Conservation (phyloP, 805 yeast genomes). For the Candida germanica region DNA sequence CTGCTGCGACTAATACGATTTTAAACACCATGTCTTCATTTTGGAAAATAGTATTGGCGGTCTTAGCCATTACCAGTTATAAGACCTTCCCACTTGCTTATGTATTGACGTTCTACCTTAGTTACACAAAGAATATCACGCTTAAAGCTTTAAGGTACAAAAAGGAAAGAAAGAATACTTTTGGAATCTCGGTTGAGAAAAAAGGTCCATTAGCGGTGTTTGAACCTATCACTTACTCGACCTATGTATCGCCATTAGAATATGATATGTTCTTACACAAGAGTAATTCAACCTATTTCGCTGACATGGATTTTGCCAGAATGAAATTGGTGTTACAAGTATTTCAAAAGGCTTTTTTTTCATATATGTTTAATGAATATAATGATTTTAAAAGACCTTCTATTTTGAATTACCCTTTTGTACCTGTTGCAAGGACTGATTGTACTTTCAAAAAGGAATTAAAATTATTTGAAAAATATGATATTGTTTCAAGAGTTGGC, state of each 20-base stretch:
- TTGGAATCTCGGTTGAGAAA: conserved; percentile 24
- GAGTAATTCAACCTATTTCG: conserved; percentile 79
- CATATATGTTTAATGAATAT: conserved; percentile 37
- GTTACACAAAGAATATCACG: conserved; percentile 40
- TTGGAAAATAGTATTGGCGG: conserved; percentile 7
- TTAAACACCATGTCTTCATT: conserved; percentile 4
- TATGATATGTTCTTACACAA: conserved; percentile 87
- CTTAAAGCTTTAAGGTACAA: conserved; percentile 27
- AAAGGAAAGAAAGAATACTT: conserved; percentile 27
- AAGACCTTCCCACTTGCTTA: conserved; percentile 71
- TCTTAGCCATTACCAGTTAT: conserved; percentile 39
- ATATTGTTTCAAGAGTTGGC: conserved; percentile 54
- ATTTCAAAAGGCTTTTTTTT: conserved; percentile 54
- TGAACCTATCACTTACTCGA: conserved; percentile 37
- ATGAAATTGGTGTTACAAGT: conserved; percentile 54
- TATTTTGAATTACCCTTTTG: conserved; percentile 48
- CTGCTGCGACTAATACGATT: too few relatives aligned
- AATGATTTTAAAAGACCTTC: conserved; percentile 28
- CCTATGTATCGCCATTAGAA: conserved; percentile 73
- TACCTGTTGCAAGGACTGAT: conserved; percentile 75
- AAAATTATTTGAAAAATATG: conserved; percentile 58
- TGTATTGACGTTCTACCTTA: conserved; percentile 56
- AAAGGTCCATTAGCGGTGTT: conserved; percentile 35
- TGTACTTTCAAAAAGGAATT: conserved; percentile 72
- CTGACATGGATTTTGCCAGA: conserved; percentile 78